Base-by-base conservation (phyloP, 2,329 filamentous ascomycete species). In the Colletotrichum tanaceti region DNA sequence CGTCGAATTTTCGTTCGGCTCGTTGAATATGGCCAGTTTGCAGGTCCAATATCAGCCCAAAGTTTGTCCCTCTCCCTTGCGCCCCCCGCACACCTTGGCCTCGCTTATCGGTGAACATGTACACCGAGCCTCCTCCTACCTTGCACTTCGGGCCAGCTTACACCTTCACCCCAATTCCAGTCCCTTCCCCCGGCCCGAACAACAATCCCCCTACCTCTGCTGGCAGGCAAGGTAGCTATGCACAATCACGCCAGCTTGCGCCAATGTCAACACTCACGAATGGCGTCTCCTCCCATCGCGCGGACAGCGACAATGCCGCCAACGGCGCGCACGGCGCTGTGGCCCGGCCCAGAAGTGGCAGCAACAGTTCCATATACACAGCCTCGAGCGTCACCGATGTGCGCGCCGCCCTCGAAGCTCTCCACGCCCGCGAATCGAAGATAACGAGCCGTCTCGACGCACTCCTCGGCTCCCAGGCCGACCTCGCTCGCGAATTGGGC, bases 401-500 rank as follows among this genome's bases (percentile, higher is more conserved):
- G 77, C 91, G 91, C 76, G 87, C 90, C 70, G 90, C 91, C 62
- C 88, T 99, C 72, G 86, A 89, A 50, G 84, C 89, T 73, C 89
- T 98, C 59, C 92, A 94, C 76, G 82, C 85, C 59, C 91, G 91
- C 76, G 94, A 98, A 80, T 86, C 89, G 70, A 81, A 86, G 63
- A 89, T 98, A 71, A 93, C 91, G 0, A 85, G 86, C 63, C 91
- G 90, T 53, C 89, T 98, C 52, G 89, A 95, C 78, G 84, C 87
- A 60, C 88, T 98, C 61, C 83, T 98, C 57, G 89, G 91, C 71
- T 94, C 93, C 0, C 94, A 98, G 77, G 90, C 93, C 70, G 92
- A 97, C 76, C 88, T 99, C 58, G 91, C 92, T 22, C 92, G 94
- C 72, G 93, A 98, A 75, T 86, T 99, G 58, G 90, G 90, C 70